Evolutionary conservation across 208 protist genomes (phyloP), one percentile per base, ranked within the genome.

Genomic region (Novymonas esmeraldas): DNA sequence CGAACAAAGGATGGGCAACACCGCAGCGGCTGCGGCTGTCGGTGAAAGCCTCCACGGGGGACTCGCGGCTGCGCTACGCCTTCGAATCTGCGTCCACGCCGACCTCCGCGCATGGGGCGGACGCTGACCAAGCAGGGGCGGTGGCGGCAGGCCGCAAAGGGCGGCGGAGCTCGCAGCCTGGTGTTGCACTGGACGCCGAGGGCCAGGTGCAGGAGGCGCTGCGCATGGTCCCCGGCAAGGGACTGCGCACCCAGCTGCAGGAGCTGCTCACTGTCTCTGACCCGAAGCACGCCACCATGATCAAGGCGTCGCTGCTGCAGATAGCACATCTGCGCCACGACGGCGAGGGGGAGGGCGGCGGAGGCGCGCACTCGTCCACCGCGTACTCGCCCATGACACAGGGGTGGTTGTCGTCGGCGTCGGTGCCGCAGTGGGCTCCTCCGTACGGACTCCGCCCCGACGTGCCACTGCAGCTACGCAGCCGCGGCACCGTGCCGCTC

Each of bases 391-490:
- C 20, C 26, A 6, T 46, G 38, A 16, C 22, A 7, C 65, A 42
- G 34, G 24, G 41, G 18, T 61, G 63, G 62, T 45, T 66, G 16
- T 62, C 46, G 6, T 18, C 18, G 20, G 18, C 55, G 10, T 73
- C 68, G 6, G 42, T 54, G 34, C 76, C 61, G 39, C 44, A 63
- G 14, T 87, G 80, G 80, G 72, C 62, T 38, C 29, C 81, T 29
- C 69, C 80, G n/a, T 64, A 70, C 49, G 86, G 86, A 2, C 26
- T 68, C 41, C 65, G 70, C 34, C 26, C 36, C 22, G n/a, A 69
- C 14, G 77, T 87, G 22, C 87, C 87, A 2, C 70, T 60, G 33
- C 87, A 93, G 44, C 70, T 93, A 10, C 75, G 87, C 54, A 78
- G 74, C 46, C 36, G 46, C 7, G 39, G 16, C 16, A 18, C 64